Evolutionary conservation across 23 red algal genomes (phyloP), one percentile per base, ranked within the genome.

Genomic region (Gracilaria vermiculophylla): DNA sequence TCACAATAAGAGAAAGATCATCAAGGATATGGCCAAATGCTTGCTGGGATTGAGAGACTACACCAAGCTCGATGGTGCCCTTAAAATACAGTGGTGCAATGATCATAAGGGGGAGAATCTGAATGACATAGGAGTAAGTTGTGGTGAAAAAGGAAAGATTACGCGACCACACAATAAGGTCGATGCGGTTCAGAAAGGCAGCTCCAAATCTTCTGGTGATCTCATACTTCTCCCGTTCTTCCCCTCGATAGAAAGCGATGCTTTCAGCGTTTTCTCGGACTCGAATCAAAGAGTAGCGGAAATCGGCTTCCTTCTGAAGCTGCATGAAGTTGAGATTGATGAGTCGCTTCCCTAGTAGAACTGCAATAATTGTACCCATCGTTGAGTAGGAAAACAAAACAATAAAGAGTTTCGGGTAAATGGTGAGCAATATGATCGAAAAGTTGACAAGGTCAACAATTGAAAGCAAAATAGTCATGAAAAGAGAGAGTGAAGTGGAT

Each of bases 131-230:
- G 5, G 86, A 78, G 57, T 98, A 98, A 55, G 84, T 85, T 25
- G 74, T 92, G n/a, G 96, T 98, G 87, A 98, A 98, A 25, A 98
- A 88, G 45, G 90, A 78, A 20, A 98, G 89, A 56, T 98, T 98
- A 16, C 96, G 53, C 16, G 93, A 84, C 92, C 86, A 92, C 5
- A 79, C 85, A 32, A 95, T 93, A 48, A 98, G 67, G 36, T 86
- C 83, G 23, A 88, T 80, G 2, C 73, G 48, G 60, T 94, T 98
- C 17, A 88, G 79, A 33, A 95, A 87, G 23, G 92, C 96, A 42
- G 79, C 72, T 32, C 48, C 33, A 25, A 98, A 86, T 24, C 85
- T 77, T 47, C 77, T 31, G 19, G 78, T 35, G 33, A 76, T 88
- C 43, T 79, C 73, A 52, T 48, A n/a, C 55, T 75, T 83, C 66